Evolutionary conservation across 2,329 filamentous ascomycete genomes (phyloP).

Genomic region (Diplodia sapinea): DNA sequence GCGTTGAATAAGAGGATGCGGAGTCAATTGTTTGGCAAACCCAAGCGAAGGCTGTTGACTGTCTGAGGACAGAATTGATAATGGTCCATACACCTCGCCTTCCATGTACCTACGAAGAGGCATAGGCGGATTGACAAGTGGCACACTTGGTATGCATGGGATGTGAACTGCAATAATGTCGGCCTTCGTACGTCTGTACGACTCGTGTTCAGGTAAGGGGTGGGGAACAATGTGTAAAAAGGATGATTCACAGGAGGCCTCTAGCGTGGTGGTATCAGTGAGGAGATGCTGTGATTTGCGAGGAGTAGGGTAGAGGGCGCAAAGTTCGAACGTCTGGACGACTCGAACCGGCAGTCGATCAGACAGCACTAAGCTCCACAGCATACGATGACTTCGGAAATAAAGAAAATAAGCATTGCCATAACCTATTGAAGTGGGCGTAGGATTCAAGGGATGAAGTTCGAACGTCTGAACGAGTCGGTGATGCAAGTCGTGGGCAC

Average conservation of each 20-base stretch:
- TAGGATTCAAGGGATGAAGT: constrained; percentile 1
- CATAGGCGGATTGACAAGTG: not conserved
- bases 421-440: not conserved
- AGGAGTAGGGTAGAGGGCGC: not conserved
- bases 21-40: not conserved
- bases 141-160: not conserved
- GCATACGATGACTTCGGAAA: not conserved
- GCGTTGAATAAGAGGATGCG: not conserved
- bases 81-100: not conserved
- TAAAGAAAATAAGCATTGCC: not conserved
- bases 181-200: constrained; percentile 17
- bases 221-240: not conserved
- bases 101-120: not conserved
- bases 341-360: not conserved
- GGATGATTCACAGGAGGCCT: not conserved
- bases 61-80: not conserved
- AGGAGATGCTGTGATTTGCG: not conserved
- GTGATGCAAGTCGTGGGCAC: not conserved
- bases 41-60: not conserved
- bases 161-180: not conserved
- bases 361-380: not conserved
- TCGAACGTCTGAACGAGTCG: constrained; percentile 20
- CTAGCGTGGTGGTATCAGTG: not conserved
- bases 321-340: constrained; percentile 9
- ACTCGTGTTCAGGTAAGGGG: not conserved